A percentile compares a stretch with the other conserved stretches of the same genome.
phyloP scores from a whole-genome alignment of 345 rosid genomes.

The Acer saccharum region DNA sequence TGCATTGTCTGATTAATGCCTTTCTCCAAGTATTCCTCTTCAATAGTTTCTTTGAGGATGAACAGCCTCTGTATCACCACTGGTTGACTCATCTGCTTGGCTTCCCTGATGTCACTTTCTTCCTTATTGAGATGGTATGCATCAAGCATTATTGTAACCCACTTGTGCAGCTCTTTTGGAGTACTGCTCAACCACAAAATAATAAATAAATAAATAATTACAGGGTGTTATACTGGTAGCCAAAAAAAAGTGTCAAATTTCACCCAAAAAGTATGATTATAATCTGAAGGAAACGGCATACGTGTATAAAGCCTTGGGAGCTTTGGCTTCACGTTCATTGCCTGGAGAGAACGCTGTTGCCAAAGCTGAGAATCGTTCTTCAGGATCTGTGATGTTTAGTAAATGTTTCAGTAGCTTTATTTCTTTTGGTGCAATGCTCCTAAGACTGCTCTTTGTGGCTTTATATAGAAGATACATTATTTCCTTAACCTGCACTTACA shows the following conservation, averaged over 20 bases:
- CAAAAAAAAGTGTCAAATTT: not conserved
- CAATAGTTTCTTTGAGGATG: conserved; percentile 82
- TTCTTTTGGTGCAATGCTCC: conserved; percentile 91
- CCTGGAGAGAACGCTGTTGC: conserved; percentile 90
- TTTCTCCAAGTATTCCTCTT: conserved; percentile 76
- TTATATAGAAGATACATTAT: conserved; percentile 80
- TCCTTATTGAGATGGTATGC: conserved; percentile 80
- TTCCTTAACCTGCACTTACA: conserved; percentile 70
- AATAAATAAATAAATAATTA: not conserved
- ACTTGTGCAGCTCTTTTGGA: conserved; percentile 91
- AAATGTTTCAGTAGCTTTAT: conserved; percentile 80
- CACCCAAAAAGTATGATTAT: not conserved
- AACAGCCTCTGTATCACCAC: conserved; percentile 83
- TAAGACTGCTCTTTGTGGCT: conserved; percentile 80
- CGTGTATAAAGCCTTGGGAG: conserved; percentile 79
- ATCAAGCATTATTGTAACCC: conserved; percentile 90
- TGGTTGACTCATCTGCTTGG: conserved; percentile 80
- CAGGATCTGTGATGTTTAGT: conserved; percentile 88
- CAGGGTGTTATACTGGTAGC: not conserved
- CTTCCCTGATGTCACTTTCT: conserved; percentile 83
- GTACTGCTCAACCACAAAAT: conserved; percentile 45
- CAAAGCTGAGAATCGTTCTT: conserved; percentile 90
- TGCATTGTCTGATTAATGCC: conserved; percentile 12
- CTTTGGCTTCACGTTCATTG: conserved; percentile 66
- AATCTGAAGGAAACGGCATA: conserved; percentile 32